Conservation (phyloP, 805 yeast species). For the Lipomyces mesembrius region DNA sequence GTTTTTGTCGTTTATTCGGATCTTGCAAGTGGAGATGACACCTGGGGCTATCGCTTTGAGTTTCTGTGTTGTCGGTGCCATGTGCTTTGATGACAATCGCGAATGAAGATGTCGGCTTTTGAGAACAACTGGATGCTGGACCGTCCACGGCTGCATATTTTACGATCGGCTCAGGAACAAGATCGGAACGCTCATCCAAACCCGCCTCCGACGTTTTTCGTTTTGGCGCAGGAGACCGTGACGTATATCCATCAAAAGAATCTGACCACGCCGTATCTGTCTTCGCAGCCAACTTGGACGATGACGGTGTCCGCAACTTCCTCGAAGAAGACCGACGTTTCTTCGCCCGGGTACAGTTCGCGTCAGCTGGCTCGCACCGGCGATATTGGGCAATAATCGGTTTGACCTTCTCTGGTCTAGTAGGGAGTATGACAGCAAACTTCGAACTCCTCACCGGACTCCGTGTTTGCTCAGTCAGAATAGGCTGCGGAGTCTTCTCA, state of each 20-base stretch:
- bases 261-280: background rate
- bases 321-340: background rate
- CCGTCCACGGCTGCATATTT: background rate
- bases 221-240: background rate
- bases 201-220: background rate
- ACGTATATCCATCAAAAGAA: background rate
- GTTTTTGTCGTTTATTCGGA: background rate
- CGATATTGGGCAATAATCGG: background rate
- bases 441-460: background rate
- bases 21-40: background rate
- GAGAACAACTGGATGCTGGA: background rate
- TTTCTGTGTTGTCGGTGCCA: background rate
- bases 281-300: background rate
- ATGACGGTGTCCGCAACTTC: background rate
- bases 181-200: background rate
- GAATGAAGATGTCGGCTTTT: background rate
- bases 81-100: background rate
- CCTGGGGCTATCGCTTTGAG: background rate
- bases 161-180: background rate
- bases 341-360: background rate
- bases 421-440: background rate
- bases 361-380: background rate
- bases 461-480: background rate
- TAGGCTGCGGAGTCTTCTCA: background rate
- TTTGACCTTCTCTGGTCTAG: background rate